Conservation (phyloP, 257 asterid species). For the Solanum raphanifolium region DNA sequence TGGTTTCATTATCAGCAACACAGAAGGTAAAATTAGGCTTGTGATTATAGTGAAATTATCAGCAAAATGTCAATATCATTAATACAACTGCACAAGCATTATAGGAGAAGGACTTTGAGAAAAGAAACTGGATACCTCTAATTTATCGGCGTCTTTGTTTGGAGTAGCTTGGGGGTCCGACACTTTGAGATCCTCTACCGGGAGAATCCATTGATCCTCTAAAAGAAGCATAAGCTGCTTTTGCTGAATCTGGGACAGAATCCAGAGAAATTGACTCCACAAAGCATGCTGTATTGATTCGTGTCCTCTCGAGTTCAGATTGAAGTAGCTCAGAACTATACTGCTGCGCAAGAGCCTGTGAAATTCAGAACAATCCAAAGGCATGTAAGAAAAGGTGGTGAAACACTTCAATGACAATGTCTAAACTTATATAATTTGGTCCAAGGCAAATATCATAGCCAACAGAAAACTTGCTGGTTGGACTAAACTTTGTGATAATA, state of each 20-base stretch:
- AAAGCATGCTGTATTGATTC: conserved; percentile 92
- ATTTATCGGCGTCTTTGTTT: conserved; percentile 76
- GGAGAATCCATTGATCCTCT: conserved; percentile 61
- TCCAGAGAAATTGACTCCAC: conserved; percentile 75
- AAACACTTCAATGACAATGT: neutral
- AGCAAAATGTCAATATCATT: neutral
- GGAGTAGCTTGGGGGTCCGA: conserved; percentile 65
- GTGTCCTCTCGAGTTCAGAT: conserved; percentile 81
- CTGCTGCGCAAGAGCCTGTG: conserved; percentile 92
- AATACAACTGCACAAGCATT: neutral
- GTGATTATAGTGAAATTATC: neutral
- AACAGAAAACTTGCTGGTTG: neutral
- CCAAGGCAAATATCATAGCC: neutral
- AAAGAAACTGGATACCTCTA: neutral
- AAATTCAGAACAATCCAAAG: neutral
- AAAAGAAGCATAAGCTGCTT: conserved; percentile 95
- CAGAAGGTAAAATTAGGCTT: neutral
- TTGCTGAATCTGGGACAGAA: conserved; percentile 88
- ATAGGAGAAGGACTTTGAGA: neutral
- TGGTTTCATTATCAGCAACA: neutral
- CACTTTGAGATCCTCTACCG: conserved; percentile 39
- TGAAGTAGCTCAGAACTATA: conserved; percentile 82
- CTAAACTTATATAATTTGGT: neutral
- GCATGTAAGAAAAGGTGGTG: neutral
- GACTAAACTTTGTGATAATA: neutral